Percentiles rank a stretch among this genome's conserved stretches.
phyloP scores from a whole-genome alignment of 805 yeast species.

The Pichia insulana region DNA sequence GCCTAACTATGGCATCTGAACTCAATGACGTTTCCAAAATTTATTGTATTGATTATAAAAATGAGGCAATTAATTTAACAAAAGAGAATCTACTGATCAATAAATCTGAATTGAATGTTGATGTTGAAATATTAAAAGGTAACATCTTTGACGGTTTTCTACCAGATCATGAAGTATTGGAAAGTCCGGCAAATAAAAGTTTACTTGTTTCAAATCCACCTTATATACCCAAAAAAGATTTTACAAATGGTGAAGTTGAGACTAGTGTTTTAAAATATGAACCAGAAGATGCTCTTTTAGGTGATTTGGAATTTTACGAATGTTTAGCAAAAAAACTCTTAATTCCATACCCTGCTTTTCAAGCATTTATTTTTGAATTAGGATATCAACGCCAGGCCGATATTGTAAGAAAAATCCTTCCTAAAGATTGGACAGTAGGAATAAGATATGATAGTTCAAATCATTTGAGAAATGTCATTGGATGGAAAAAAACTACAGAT shows the following conservation, averaged over 20 bases:
- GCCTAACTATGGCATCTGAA: slow-evolving; percentile 38
- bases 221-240: slow-evolving; percentile 51
- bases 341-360: slow-evolving; percentile 32
- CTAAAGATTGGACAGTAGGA: slow-evolving; percentile 35
- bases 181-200: slow-evolving; percentile 26
- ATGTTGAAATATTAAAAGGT: slow-evolving; percentile 4
- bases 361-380: slow-evolving; percentile 67
- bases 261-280: slow-evolving; percentile 63
- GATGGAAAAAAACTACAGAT: slow-evolving; percentile 34
- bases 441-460: slow-evolving; percentile 41
- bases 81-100: slow-evolving; percentile 30
- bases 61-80: slow-evolving; percentile 44
- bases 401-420: slow-evolving; percentile 7
- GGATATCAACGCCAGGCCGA: slow-evolving; percentile 55
- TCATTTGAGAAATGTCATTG: slow-evolving; percentile 52
- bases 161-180: background rate
- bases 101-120: background rate
- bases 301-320: slow-evolving; percentile 62
- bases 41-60: slow-evolving; percentile 50
- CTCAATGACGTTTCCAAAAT: slow-evolving; percentile 15
- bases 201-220: slow-evolving; percentile 87
- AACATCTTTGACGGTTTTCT: slow-evolving; percentile 5
- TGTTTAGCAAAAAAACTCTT: slow-evolving; percentile 36
- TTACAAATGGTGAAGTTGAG: slow-evolving; percentile 39
- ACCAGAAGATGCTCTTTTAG: slow-evolving; percentile 73